Evolutionary conservation across 345 rosid species (phyloP).

Genomic region (Syzygium grande): DNA sequence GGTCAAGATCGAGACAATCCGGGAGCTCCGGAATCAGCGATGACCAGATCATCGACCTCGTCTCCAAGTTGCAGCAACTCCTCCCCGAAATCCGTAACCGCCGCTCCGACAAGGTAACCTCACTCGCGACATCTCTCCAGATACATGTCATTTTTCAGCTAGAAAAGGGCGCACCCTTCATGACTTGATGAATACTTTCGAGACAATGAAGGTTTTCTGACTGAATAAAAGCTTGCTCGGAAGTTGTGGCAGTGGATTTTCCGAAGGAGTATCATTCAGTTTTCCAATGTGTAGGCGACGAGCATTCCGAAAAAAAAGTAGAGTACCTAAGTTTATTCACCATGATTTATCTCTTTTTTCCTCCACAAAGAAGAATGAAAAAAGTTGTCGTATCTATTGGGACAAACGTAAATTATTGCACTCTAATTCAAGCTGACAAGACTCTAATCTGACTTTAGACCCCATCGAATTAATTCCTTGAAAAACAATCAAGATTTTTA

Average conservation of each 20-base stretch:
- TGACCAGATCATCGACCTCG: conserved; percentile 91
- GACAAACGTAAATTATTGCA: background rate
- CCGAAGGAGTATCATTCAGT: background rate
- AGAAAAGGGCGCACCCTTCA: background rate
- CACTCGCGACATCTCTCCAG: background rate
- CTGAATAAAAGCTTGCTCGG: background rate
- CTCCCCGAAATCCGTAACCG: conserved; percentile 69
- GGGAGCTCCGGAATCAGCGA: conserved; percentile 67
- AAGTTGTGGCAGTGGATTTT: background rate
- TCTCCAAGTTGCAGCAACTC: conserved; percentile 75
- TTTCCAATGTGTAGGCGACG: background rate
- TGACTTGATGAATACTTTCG: background rate
- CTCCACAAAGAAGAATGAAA: background rate
- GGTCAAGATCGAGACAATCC: conserved; percentile 65
- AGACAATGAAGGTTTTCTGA: background rate
- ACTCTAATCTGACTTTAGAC: background rate
- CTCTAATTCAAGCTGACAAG: background rate
- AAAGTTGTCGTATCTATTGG: background rate
- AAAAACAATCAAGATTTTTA: background rate
- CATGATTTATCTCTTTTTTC: background rate
- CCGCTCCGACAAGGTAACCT: conserved; percentile 57
- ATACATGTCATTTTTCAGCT: background rate
- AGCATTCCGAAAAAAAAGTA: background rate
- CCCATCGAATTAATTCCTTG: background rate
- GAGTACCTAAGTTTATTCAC: background rate